Conservation (phyloP, 1,139 yeast genomes). For the Nakaseomyces delphensis region DNA sequence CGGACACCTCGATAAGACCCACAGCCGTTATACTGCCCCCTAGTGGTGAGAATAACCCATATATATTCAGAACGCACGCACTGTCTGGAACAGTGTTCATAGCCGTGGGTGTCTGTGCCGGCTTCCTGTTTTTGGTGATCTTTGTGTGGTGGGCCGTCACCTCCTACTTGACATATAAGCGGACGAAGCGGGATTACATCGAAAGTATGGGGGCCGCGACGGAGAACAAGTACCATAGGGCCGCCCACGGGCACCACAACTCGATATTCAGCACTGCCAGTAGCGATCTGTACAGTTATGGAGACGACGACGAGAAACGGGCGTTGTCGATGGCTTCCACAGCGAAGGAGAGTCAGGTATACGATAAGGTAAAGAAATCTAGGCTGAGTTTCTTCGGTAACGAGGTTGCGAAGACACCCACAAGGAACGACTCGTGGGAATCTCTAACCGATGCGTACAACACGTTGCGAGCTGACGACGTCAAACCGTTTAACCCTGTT, state of each 20-base stretch:
- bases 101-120: slow-evolving; percentile 64
- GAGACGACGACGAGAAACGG: slow-evolving; percentile 4
- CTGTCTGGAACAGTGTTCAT: slow-evolving; percentile 76
- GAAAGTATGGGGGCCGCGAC: slow-evolving; percentile 9
- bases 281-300: slow-evolving; percentile 1
- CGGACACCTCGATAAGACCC: slow-evolving; percentile 1
- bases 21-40: slow-evolving; percentile 58
- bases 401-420: slow-evolving; percentile 1
- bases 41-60: slow-evolving; percentile 50
- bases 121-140: slow-evolving; percentile 32
- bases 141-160: slow-evolving; percentile 21
- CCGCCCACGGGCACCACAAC: background rate
- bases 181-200: slow-evolving; percentile 12
- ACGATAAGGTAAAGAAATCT: slow-evolving; percentile 2
- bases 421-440: slow-evolving; percentile 12
- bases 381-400: slow-evolving; percentile 4
- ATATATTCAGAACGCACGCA: slow-evolving; percentile 37
- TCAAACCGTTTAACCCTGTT: slow-evolving; percentile 12
- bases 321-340: background rate
- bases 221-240: background rate
- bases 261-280: slow-evolving; percentile 5
- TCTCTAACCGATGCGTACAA: slow-evolving; percentile 9
- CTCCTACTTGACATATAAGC: slow-evolving; percentile 14
- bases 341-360: background rate
- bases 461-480: background rate